Evolutionary conservation across 2,329 filamentous ascomycete species (phyloP), one percentile per base, ranked within the genome.

Genomic region (Ambrosiella xylebori): DNA sequence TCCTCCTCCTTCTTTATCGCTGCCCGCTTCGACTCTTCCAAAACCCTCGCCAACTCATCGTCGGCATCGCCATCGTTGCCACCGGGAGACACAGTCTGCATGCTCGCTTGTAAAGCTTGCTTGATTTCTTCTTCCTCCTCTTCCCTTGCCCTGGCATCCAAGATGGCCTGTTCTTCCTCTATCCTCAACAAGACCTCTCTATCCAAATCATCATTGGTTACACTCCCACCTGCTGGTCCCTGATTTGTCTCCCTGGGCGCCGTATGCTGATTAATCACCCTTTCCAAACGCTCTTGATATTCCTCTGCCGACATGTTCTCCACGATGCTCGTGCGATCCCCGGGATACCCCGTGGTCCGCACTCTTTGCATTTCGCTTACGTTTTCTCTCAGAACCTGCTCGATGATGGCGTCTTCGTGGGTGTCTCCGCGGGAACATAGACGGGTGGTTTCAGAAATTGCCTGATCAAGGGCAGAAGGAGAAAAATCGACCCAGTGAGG

Each of bases 321-420:
- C 17, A 57, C 51, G 5, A 57, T 17, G 4, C 44, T 39, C 7
- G 38, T 37, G 7, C 55, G 44, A 27, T 27, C 19, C 12, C 45
- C 55, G 19, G 38, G n/a, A 44, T 50, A 11, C 11, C 15, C n/a
- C 3, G 36, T 40, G 15, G 44, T 17, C n/a, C 17, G n/a, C 37
- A 39, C 27, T 19, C 38, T 40, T 41, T 54, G 19, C 47, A 57
- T 49, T 15, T 57, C 55, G 7, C n/a, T 7, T 3, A 57, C 47
- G 5, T 57, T 57, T 38, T 57, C 55, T 8, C 55, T 44, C 7
- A 57, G 50, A 2, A 57, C 55, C 35, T 50, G 55, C n/a, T 57
- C 55, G 17, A 57, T 57, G n/a, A 40, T n/a, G 27, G 55, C 55
- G n/a, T 57, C 55, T 51, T 57, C 55, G 15, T 50, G 13, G 12